phyloP scores from a whole-genome alignment of 179 eudicot species.

The Vitellaria paradoxa region DNA sequence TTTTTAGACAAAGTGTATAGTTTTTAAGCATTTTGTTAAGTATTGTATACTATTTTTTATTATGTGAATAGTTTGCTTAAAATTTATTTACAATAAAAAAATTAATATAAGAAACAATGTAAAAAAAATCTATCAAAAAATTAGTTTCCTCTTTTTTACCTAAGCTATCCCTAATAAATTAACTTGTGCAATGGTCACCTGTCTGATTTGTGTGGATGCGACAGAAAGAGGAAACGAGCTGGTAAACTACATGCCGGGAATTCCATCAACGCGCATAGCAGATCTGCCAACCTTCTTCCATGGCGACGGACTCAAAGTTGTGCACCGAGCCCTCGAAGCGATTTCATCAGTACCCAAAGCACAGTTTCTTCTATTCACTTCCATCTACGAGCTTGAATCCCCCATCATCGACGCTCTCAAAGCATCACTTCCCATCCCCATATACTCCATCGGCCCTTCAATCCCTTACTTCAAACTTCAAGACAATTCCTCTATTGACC shows the following conservation, averaged over 20 bases:
- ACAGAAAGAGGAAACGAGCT: constrained; percentile 29
- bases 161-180: too few relatives aligned
- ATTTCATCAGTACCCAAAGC: constrained; percentile 25
- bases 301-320: constrained; percentile 21
- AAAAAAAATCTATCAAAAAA: too few relatives aligned
- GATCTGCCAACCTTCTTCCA: constrained; percentile 41
- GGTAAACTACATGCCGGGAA: constrained; percentile 60
- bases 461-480: constrained; percentile 18
- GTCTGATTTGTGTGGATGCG: background rate
- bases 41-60: too few relatives aligned
- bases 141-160: too few relatives aligned
- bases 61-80: too few relatives aligned
- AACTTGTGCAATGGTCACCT: too few relatives aligned
- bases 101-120: too few relatives aligned
- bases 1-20: too few relatives aligned
- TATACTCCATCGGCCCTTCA: constrained; percentile 27
- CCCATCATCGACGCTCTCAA: constrained; percentile 29
- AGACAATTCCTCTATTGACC: background rate
- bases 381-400: constrained; percentile 47
- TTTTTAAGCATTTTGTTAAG: too few relatives aligned
- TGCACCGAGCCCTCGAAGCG: constrained; percentile 13
- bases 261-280: constrained; percentile 34
- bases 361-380: constrained; percentile 37
- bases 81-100: too few relatives aligned
- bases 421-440: constrained; percentile 1